phyloP scores from a whole-genome alignment of 139 green algal genomes.

The Volvox africanus region DNA sequence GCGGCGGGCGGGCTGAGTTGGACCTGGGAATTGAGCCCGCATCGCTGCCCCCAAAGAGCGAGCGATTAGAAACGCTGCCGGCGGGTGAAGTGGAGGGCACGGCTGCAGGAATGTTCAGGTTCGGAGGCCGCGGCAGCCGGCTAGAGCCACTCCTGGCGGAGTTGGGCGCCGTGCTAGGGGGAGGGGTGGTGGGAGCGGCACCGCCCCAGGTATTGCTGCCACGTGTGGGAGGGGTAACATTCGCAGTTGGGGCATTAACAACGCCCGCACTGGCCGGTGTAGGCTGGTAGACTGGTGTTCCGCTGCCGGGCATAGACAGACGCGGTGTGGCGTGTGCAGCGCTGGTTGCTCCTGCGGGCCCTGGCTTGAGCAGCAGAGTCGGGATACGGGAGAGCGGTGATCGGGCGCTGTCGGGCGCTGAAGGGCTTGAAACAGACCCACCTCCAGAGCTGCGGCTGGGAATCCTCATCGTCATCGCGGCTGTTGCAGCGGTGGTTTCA shows the following conservation, averaged over 20 bases:
- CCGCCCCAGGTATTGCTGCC: background rate
- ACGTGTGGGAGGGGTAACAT: background rate
- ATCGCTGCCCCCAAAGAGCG: background rate
- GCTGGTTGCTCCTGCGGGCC: background rate
- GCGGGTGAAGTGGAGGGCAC: background rate
- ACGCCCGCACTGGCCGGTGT: background rate
- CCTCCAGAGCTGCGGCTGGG: constrained; percentile 6
- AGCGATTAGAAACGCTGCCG: background rate
- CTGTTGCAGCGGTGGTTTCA: background rate
- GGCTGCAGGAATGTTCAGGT: background rate
- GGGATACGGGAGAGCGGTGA: background rate
- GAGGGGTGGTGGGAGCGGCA: background rate
- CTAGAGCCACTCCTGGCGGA: background rate
- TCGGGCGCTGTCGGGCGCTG: background rate
- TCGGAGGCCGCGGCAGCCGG: constrained; percentile 6
- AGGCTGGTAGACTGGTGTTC: background rate
- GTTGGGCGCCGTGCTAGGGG: background rate
- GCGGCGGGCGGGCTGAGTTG: background rate
- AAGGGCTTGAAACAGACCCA: background rate
- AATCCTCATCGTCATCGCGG: background rate
- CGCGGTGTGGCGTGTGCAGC: background rate
- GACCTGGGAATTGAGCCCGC: background rate
- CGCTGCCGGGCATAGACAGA: background rate
- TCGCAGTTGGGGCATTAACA: background rate
- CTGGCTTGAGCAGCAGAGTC: background rate